phyloP scores from a whole-genome alignment of 306 rosid species.

The Glycyrrhiza uralensis region DNA sequence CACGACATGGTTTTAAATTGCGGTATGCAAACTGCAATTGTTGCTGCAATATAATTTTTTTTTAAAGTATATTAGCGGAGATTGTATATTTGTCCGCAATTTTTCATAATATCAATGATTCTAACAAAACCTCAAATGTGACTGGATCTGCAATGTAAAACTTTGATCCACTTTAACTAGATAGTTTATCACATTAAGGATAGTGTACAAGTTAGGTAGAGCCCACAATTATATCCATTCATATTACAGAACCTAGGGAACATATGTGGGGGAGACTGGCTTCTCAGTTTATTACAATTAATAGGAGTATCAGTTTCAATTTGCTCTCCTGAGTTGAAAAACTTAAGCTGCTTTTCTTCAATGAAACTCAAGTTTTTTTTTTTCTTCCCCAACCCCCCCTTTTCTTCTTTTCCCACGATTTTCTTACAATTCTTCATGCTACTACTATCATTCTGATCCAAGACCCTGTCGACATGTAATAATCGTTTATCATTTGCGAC shows the following conservation, averaged over 20 bases:
- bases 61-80: too few species aligned
- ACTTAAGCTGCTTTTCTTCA: background rate
- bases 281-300: background rate
- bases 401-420: background rate
- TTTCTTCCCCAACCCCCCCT: background rate
- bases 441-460: background rate
- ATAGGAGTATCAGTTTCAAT: background rate
- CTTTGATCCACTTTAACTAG: too few species aligned
- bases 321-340: background rate
- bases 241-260: background rate
- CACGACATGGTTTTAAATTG: too few species aligned
- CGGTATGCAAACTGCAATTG: too few species aligned
- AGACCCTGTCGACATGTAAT: background rate
- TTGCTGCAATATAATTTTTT: too few species aligned
- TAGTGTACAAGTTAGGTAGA: conserved; percentile 16
- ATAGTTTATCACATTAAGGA: background rate
- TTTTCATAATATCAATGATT: too few species aligned
- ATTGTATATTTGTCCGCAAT: too few species aligned
- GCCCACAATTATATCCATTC: conserved; percentile 13
- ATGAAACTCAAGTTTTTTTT: background rate
- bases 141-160: too few species aligned
- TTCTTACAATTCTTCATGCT: background rate
- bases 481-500: background rate
- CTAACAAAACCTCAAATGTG: too few species aligned
- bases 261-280: background rate